Evolutionary conservation across 129 eudicot genomes (phyloP), one percentile per base, ranked within the genome.

Genomic region (Pseudognaphalium luteoalbum): DNA sequence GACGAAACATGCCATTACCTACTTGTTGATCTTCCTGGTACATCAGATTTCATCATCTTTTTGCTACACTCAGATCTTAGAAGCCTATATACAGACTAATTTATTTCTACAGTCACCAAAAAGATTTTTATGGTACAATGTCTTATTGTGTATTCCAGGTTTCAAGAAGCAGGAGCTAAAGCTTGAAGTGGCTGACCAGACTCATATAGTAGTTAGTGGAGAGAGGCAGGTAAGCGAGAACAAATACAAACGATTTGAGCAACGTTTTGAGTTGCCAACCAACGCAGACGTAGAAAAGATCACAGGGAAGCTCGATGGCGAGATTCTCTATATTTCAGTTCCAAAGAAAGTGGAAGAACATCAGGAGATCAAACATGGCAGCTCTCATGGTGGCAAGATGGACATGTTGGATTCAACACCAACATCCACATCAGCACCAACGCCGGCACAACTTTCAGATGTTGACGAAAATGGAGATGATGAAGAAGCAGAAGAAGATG

Each of bases 1-100:
- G 87, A 80, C 41, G 22, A 83, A 22, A 72, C 82, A 1, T 59
- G 29, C 66, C 81, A 88, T 73, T 78, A 71, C 77, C 85, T 88
- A 60, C 80, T 88, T 65, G 65, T 88, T 32, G 89, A 85, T 77
- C 89, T 88, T 73, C 92, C 89, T 22, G 92, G 92, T 88, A 82
- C 70, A 19, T 16, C 21, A 42, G 20, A 11, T 66, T 25, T 54
- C 52, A 74, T 63, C 69, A 56, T 70, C 28, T 47, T 21, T 25
- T 25, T 25, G 28, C 28, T 25, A 25, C 28, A 41, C n/a, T n/a
- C 29, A 6, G 1, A 57, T 16, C 35, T 3, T 71, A 71, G 39
- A 70, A 12, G 14, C 16, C 9, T 9, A 2, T 2, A 2, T 2
- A 20, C 9, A 20, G 59, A 74, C 34, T 4, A 21, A 65, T 51